Evolutionary conservation across 345 rosid species (phyloP), one percentile per base, ranked within the genome.

Genomic region (Salix suchowensis): DNA sequence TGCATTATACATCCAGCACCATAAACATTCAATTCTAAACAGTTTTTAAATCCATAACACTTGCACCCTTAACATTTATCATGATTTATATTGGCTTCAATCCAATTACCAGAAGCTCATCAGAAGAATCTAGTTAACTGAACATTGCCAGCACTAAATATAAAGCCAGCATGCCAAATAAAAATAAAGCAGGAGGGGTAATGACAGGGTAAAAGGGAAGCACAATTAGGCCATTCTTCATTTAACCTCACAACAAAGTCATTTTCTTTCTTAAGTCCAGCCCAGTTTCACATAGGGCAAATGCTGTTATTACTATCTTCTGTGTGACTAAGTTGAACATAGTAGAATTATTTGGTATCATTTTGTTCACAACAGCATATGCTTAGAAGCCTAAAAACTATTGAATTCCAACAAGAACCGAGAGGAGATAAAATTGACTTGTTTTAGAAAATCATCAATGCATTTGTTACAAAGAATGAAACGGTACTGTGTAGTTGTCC

Each of bases 241-340:
- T 6, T 4, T 40, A 26, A 73, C 54, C 39, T 78, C 39, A 32
- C 18, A 32, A n/a, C 44, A 54, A 19, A 36, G 37, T 34, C 64
- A 36, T 58, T 24, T 37, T 32, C 67, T 39, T 50, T 34, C 73
- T 54, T 73, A 7, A 48, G 52, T 16, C 50, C 73, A 55, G 46
- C 48, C 73, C 60, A 32, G 44, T 67, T 39, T 61, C 68, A 36
- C 69, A 60, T 23, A 70, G 66, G 76, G 40, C 24, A 60, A 73
- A 40, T 28, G 42, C 46, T 4, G 70, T 42, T 52, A 62, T 14
- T 73, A 39, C 14, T 61, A 42, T 10, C 19, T 26, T 36, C 55
- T 4, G n/a, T n/a, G 10, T 24, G 26, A 58, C 32, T 4, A 11
- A 19, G 5, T 30, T 30, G 58, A 52, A 54, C 40, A 26, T 40